phyloP scores from a whole-genome alignment of 306 rosid species.

The Dryas octopetala region DNA sequence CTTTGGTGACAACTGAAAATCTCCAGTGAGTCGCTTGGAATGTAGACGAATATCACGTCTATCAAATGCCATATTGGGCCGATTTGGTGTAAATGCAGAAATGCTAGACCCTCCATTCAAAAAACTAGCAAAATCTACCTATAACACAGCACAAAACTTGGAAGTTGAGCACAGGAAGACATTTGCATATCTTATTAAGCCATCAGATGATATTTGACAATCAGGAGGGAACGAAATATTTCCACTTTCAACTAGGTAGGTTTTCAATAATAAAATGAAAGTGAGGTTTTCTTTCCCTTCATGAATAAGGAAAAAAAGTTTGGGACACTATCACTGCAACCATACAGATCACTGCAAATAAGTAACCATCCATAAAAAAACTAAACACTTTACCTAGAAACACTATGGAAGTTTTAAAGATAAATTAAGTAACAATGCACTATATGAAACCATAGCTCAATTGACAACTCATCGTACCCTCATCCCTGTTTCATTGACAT shows the following conservation, averaged over 20 bases:
- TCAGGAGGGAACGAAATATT: neutral
- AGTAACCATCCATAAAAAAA: neutral
- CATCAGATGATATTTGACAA: neutral
- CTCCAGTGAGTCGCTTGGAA: conserved; percentile 47
- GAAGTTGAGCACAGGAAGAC: conserved; percentile 7
- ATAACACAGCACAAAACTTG: conserved; percentile 28
- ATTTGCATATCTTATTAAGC: conserved; percentile 1
- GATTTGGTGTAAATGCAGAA: conserved; percentile 48
- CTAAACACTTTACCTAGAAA: neutral
- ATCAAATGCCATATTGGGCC: conserved; percentile 42
- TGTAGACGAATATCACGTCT: conserved; percentile 37
- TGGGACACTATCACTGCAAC: neutral
- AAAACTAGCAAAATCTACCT: conserved; percentile 64
- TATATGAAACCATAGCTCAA: neutral
- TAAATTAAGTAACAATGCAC: neutral
- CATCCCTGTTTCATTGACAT: neutral
- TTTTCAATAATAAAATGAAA: neutral
- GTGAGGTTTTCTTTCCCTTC: neutral
- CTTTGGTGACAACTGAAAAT: conserved; percentile 44
- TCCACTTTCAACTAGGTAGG: neutral
- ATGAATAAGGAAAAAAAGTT: neutral
- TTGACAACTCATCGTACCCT: neutral
- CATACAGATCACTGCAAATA: neutral
- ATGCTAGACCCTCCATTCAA: conserved; percentile 49
- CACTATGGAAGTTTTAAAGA: neutral